phyloP scores from a whole-genome alignment of 306 rosid species.

The Ormosia semicastrata region DNA sequence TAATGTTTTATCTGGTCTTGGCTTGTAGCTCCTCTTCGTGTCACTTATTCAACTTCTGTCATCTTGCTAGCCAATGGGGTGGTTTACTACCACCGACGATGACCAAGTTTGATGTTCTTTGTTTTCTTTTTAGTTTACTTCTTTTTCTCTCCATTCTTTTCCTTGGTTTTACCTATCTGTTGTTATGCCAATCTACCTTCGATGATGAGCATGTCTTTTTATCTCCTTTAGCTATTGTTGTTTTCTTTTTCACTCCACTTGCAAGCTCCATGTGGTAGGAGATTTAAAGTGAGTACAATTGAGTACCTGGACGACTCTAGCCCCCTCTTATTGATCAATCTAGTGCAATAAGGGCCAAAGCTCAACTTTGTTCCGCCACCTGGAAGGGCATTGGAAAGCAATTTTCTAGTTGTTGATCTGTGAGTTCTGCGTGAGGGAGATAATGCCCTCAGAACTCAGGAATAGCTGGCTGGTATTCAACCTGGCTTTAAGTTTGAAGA shows the following conservation, averaged over 20 bases:
- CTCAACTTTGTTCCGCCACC: neutral
- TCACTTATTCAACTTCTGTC: neutral
- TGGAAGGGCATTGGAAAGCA: neutral
- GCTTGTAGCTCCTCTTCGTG: neutral
- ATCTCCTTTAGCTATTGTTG: no score
- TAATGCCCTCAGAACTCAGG: neutral
- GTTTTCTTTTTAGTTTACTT: neutral
- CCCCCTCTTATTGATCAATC: no score
- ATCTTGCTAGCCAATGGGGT: neutral
- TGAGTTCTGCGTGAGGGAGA: neutral
- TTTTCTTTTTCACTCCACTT: no score
- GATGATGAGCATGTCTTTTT: no score
- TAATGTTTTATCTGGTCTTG: neutral
- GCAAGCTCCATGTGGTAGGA: no score
- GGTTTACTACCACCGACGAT: neutral
- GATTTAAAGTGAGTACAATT: no score
- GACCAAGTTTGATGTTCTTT: neutral
- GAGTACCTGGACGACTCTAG: no score
- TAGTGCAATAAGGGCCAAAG: neutral
- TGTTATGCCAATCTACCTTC: no score
- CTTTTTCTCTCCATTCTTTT: neutral
- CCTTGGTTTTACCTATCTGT: neutral
- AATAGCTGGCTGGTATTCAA: conserved; percentile 4
- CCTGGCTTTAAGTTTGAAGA: neutral
- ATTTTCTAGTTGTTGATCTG: neutral